phyloP scores from a whole-genome alignment of 2,329 filamentous ascomycete genomes.

The Verticillium isaacii region DNA sequence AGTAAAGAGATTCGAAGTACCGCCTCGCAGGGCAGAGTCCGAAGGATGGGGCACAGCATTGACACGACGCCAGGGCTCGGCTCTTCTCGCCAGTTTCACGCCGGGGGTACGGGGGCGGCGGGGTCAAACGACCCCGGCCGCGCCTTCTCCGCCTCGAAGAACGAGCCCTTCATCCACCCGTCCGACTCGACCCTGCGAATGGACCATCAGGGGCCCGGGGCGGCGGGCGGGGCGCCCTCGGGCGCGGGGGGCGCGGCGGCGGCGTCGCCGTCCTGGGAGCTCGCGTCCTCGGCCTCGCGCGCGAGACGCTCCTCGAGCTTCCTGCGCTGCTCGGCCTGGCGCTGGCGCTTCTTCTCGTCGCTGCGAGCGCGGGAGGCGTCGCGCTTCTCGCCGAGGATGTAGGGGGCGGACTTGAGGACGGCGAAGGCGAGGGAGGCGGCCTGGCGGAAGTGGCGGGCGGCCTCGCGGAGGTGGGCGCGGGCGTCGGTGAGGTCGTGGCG shows the following conservation, averaged over 20 bases:
- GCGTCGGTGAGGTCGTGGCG: conserved; percentile 31
- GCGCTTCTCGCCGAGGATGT: conserved; percentile 30
- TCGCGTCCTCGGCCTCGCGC: conserved; percentile 11
- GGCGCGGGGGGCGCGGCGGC: background rate
- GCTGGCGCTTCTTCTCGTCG: conserved; percentile 23
- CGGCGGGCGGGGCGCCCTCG: background rate
- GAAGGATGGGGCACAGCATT: background rate
- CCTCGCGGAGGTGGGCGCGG: conserved; percentile 24
- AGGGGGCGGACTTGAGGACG: conserved; percentile 26
- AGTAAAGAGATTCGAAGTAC: background rate
- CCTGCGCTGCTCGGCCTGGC: conserved; percentile 27
- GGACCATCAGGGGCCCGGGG: background rate
- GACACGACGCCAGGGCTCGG: background rate
- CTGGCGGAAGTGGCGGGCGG: conserved; percentile 25
- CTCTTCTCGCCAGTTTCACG: background rate
- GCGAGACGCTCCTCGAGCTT: conserved; percentile 27
- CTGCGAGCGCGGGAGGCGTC: conserved; percentile 22
- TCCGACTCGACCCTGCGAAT: conserved; percentile 2
- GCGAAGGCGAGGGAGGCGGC: conserved; percentile 25
- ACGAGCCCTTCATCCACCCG: background rate
- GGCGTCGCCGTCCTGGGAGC: background rate
- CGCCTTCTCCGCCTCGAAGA: background rate
- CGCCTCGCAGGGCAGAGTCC: background rate
- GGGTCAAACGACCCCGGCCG: background rate
- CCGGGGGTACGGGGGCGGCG: background rate